Percentiles rank a stretch among this genome's conserved stretches.
Conservation (phyloP, 257 asterid species). For the Coffea eugenioides region DNA sequence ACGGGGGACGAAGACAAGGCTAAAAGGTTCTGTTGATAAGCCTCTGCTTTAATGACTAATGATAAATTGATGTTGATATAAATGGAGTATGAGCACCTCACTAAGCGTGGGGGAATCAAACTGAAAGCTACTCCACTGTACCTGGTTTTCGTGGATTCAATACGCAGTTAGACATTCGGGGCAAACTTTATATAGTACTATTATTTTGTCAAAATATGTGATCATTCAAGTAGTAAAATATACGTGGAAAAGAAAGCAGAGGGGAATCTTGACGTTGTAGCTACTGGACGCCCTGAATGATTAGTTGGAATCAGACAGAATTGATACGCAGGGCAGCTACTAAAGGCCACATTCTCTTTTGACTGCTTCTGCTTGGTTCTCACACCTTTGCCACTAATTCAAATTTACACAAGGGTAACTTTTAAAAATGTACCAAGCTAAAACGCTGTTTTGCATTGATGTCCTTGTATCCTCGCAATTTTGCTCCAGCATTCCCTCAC, state of each 20-base stretch:
- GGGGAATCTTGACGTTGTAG: constrained; percentile 53
- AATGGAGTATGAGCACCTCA: constrained; percentile 20
- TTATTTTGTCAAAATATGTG: constrained; percentile 4
- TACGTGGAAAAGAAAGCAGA: constrained; percentile 21
- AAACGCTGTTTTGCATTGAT: not conserved
- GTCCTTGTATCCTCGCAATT: not conserved
- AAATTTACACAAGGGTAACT: constrained; percentile 1
- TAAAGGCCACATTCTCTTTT: constrained; percentile 35
- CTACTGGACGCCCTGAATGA: constrained; percentile 36
- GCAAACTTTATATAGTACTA: not conserved
- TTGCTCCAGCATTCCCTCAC: not conserved
- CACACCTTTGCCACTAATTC: constrained; percentile 14
- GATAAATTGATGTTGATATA: constrained; percentile 25
- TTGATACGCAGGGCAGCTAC: constrained; percentile 28
- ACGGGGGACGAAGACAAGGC: constrained; percentile 23
- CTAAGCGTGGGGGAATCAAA: constrained; percentile 30
- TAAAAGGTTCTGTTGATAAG: constrained; percentile 7
- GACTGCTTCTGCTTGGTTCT: constrained; percentile 36
- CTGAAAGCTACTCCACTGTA: constrained; percentile 17
- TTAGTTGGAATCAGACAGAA: constrained; percentile 43
- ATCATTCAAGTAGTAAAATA: not conserved
- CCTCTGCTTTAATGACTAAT: constrained; percentile 7
- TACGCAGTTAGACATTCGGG: not conserved
- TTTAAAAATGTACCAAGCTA: not conserved
- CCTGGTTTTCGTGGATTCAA: not conserved